Conservation (phyloP, 805 yeast species). For the Cephaloascus albidus region DNA sequence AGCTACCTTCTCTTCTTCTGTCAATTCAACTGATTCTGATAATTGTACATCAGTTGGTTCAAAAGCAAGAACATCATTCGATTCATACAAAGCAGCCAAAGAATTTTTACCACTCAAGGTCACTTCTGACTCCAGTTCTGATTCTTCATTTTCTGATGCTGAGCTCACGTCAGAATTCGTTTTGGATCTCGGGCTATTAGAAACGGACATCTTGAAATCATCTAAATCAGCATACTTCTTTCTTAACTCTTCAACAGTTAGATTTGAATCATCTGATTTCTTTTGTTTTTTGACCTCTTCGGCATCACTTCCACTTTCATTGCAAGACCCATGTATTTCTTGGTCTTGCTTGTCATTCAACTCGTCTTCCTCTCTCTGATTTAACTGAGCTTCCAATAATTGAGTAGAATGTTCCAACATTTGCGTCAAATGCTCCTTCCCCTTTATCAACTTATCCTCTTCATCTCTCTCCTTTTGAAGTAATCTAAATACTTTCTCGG, state of each 20-base stretch:
- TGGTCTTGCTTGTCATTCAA: slow-evolving; percentile 6
- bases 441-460: slow-evolving; percentile 68
- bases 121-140: slow-evolving; percentile 1
- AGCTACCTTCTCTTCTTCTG: slow-evolving; percentile 7
- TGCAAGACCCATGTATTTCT: background rate
- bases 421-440: slow-evolving; percentile 79
- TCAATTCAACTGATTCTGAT: slow-evolving; percentile 12
- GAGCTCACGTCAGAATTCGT: background rate
- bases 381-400: slow-evolving; percentile 75
- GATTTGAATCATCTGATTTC: slow-evolving; percentile 32
- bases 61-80: background rate
- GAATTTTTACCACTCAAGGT: slow-evolving; percentile 6
- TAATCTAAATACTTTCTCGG: slow-evolving; percentile 69
- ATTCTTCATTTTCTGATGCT: slow-evolving; percentile 2
- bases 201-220: slow-evolving; percentile 6
- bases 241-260: slow-evolving; percentile 46
- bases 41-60: background rate
- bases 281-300: slow-evolving; percentile 1
- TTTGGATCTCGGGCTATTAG: background rate
- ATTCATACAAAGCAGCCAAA: background rate
- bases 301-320: slow-evolving; percentile 4
- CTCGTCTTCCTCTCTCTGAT: slow-evolving; percentile 21
- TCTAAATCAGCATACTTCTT: slow-evolving; percentile 44
- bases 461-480: slow-evolving; percentile 73
- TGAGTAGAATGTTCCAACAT: slow-evolving; percentile 90